phyloP scores from a whole-genome alignment of 352 stramenopile species.

The Globisporangium uncinulatum region DNA sequence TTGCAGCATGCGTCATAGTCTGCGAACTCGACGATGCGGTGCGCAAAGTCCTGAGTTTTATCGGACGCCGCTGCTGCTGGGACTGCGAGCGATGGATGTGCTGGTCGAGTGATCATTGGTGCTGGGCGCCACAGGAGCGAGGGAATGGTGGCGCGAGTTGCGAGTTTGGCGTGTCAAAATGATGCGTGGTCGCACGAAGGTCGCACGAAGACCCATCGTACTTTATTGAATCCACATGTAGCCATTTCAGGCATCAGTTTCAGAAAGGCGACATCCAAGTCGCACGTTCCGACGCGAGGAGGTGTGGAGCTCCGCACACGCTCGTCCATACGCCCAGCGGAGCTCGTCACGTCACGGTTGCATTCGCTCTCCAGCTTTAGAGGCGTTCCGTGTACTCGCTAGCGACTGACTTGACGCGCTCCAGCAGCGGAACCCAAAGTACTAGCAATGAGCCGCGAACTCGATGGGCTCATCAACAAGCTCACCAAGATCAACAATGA shows the following conservation, averaged over 20 bases:
- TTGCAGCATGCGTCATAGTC: conserved; percentile 44
- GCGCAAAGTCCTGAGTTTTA: conserved; percentile 62
- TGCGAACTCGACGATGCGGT: conserved; percentile 73
- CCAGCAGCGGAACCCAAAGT: background rate
- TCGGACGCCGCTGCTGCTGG: background rate
- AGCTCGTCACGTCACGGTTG: background rate
- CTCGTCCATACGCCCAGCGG: background rate
- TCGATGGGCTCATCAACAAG: conserved; percentile 73
- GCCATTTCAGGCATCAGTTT: conserved; percentile 9
- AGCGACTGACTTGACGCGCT: background rate
- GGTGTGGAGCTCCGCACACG: background rate
- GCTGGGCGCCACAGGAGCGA: background rate
- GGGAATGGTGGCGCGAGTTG: no score
- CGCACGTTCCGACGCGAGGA: background rate
- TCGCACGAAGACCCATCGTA: background rate
- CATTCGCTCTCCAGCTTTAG: background rate
- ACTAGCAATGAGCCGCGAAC: conserved; percentile 54
- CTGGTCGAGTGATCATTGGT: background rate
- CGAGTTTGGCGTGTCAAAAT: no score
- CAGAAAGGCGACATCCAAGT: conserved; percentile 5
- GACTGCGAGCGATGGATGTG: background rate
- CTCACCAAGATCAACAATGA: conserved; percentile 73
- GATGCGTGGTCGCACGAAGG: background rate
- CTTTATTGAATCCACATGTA: conserved; percentile 6
- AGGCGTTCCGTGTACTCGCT: background rate